Conservation (phyloP, 768 basidiomycete genomes). For the Rhodotorula toruloides region DNA sequence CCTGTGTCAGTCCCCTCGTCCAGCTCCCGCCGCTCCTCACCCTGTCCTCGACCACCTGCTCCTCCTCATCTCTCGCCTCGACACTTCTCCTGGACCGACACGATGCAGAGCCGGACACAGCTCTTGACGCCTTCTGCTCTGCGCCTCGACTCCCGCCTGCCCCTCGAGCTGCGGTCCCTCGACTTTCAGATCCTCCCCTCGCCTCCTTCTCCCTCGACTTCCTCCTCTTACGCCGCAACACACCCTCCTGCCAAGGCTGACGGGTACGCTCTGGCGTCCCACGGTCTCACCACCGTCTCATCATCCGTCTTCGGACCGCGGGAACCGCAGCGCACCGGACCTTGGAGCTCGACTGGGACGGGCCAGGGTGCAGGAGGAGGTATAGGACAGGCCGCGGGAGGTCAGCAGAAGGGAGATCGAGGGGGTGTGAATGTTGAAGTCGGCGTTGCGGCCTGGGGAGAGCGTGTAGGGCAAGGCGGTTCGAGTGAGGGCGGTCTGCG, state of each 20-base stretch:
- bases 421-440: slow-evolving; percentile 87
- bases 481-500: slow-evolving; percentile 21
- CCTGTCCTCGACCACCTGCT: too few species aligned
- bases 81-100: too few species aligned
- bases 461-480: slow-evolving; percentile 56
- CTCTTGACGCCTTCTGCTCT: slow-evolving; percentile 49
- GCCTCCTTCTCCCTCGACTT: slow-evolving; percentile 1
- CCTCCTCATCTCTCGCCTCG: too few species aligned
- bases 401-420: slow-evolving; percentile 62
- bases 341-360: slow-evolving; percentile 8
- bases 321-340: slow-evolving; percentile 72
- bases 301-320: slow-evolving; percentile 87
- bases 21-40: too few species aligned
- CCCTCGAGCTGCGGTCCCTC: slow-evolving; percentile 80
- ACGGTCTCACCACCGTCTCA: slow-evolving; percentile 83
- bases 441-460: slow-evolving; percentile 77
- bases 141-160: slow-evolving; percentile 86
- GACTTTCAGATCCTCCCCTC: slow-evolving; percentile 60
- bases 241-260: slow-evolving; percentile 67
- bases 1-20: too few species aligned
- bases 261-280: slow-evolving; percentile 73
- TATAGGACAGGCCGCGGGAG: slow-evolving; percentile 4
- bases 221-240: slow-evolving; percentile 44
- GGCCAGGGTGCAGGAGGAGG: slow-evolving; percentile 1
- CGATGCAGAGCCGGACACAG: slow-evolving; percentile 37